phyloP scores from a whole-genome alignment of 352 stramenopile genomes.

The Globisporangium irregulare region DNA sequence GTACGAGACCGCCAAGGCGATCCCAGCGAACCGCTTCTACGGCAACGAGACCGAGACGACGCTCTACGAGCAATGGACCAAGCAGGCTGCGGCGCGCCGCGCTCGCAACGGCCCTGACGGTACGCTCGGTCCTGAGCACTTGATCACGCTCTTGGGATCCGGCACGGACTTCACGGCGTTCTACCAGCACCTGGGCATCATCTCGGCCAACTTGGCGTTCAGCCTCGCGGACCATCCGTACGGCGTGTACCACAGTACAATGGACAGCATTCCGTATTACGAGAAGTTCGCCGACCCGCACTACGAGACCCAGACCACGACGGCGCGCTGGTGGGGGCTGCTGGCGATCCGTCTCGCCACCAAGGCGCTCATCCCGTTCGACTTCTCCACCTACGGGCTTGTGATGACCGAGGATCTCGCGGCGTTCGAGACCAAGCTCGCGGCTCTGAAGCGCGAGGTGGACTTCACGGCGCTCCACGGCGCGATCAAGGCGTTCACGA shows the following conservation, averaged over 20 bases:
- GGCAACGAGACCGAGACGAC: constrained; percentile 21
- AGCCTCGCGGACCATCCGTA: constrained; percentile 30
- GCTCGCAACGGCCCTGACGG: constrained; percentile 9
- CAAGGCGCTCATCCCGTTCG: constrained; percentile 54
- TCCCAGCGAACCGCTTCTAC: constrained; percentile 53
- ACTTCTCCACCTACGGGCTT: constrained; percentile 56
- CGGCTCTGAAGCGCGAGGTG: constrained; percentile 20
- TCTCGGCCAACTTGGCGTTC: constrained; percentile 72
- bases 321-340: constrained; percentile 58
- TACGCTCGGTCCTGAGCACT: constrained; percentile 34
- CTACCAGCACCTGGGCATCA: constrained; percentile 77
- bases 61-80: constrained; percentile 41
- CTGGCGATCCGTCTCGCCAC: constrained; percentile 59
- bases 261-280: constrained; percentile 78
- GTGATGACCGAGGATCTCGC: constrained; percentile 54
- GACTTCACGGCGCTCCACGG: constrained; percentile 34
- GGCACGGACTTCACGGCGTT: constrained; percentile 75
- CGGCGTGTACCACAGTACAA: constrained; percentile 83
- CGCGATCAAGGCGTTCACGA: constrained; percentile 40
- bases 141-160: constrained; percentile 46
- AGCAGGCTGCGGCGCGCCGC: constrained; percentile 26
- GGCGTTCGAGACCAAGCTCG: constrained; percentile 25
- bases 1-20: constrained; percentile 45
- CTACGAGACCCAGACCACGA: constrained; percentile 49
- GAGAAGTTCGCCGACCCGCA: constrained; percentile 53